Conservation (phyloP, 2,329 filamentous ascomycete species). For the Pseudogymnoascus sp. region DNA sequence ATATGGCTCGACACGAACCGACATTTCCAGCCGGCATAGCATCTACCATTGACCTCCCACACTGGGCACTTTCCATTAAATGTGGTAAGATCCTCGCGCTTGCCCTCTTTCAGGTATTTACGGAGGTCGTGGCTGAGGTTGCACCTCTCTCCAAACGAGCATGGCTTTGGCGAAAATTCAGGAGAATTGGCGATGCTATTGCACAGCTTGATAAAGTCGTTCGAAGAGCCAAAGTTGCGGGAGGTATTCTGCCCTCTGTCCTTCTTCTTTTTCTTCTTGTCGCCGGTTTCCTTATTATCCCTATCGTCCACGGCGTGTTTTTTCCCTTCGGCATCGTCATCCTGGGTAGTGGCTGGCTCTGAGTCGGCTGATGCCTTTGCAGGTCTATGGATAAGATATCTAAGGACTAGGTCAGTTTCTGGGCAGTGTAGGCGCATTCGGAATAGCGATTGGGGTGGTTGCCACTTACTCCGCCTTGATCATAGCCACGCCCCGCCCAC, state of each 20-base stretch:
- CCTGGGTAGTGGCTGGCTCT: conserved; percentile 27
- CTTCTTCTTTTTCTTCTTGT: conserved; percentile 50
- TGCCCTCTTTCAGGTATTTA: conserved; percentile 75
- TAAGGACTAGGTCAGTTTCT: conserved; percentile 12
- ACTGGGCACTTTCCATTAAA: conserved; percentile 76
- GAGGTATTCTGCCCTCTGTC: conserved; percentile 73
- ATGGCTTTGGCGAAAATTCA: conserved; percentile 76
- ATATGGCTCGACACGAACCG: conserved; percentile 85
- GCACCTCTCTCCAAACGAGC: conserved; percentile 73
- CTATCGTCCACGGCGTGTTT: conserved; percentile 34
- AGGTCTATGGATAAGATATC: conserved; percentile 25
- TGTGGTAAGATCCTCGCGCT: conserved; percentile 69
- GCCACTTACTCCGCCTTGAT: conserved; percentile 28
- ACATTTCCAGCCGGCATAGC: conserved; percentile 86
- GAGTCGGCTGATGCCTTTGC: conserved; percentile 9
- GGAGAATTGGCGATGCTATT: conserved; percentile 61
- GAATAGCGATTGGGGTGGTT: not conserved
- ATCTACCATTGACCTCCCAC: conserved; percentile 68
- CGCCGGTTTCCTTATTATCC: conserved; percentile 30
- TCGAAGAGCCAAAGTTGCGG: conserved; percentile 72
- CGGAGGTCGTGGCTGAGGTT: conserved; percentile 77
- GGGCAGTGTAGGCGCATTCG: not conserved
- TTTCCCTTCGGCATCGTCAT: conserved; percentile 53
- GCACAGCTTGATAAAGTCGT: conserved; percentile 72
- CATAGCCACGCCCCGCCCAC: conserved; percentile 26